Evolutionary conservation across 345 rosid species (phyloP).

Genomic region (Leavenworthia alabamica): DNA sequence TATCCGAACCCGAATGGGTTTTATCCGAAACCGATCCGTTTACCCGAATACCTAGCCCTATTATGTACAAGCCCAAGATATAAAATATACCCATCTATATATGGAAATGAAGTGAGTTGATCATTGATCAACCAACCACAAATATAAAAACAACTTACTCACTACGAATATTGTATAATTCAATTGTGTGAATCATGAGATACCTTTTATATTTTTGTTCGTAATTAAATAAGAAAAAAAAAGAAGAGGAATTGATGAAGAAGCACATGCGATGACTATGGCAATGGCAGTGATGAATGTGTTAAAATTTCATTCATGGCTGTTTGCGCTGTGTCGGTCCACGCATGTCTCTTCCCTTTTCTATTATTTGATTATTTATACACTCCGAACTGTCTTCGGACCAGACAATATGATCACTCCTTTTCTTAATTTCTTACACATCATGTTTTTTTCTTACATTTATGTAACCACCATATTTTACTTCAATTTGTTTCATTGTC

Average conservation of each 20-base stretch:
- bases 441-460: neutral
- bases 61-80: too few relatives aligned
- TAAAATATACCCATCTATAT: slow-evolving; percentile 6
- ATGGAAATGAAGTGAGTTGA: slow-evolving; percentile 22
- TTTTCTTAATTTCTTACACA: neutral
- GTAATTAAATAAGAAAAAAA: slow-evolving; percentile 9
- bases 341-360: slow-evolving; percentile 22
- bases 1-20: too few relatives aligned
- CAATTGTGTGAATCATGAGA: slow-evolving; percentile 24
- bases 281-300: slow-evolving; percentile 20
- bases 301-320: slow-evolving; percentile 26
- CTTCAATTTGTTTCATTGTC: neutral
- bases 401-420: slow-evolving; percentile 30
- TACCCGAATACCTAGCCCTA: too few relatives aligned
- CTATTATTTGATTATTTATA: neutral
- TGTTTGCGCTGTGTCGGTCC: slow-evolving; percentile 33
- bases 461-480: neutral
- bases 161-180: neutral
- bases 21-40: too few relatives aligned
- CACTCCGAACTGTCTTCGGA: slow-evolving; percentile 24
- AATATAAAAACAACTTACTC: neutral
- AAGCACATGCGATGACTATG: slow-evolving; percentile 26
- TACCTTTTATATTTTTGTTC: neutral
- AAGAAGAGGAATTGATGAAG: slow-evolving; percentile 20
- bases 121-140: slow-evolving; percentile 14